Percentiles rank a stretch among this genome's conserved stretches.
Conservation (phyloP, 2,329 filamentous ascomycete species). For the Nemania bipapillata region DNA sequence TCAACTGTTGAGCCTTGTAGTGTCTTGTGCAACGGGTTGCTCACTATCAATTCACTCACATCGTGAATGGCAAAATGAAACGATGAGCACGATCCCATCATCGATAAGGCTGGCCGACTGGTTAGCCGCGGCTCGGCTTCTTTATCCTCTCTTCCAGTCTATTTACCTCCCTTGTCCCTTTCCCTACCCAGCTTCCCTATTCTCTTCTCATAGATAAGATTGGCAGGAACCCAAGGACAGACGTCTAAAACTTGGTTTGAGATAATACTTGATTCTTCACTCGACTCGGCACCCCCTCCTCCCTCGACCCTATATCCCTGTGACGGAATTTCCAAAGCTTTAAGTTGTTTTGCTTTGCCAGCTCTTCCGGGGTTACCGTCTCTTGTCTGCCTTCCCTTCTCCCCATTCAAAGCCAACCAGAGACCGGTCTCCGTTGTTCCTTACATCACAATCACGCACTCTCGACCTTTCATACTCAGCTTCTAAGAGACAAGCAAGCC, state of each 20-base stretch:
- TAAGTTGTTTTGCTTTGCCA: conserved; percentile 1
- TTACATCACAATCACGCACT: neutral
- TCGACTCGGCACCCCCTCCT: neutral
- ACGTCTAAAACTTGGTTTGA: neutral
- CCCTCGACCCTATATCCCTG: neutral
- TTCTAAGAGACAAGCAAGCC: neutral
- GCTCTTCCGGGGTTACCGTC: neutral
- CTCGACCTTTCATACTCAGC: neutral
- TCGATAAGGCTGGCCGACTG: neutral
- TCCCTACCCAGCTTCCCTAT: neutral
- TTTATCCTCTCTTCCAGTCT: neutral
- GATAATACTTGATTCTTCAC: conserved; percentile 2
- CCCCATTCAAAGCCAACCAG: neutral
- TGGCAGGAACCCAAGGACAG: conserved; percentile 4
- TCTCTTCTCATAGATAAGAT: neutral
- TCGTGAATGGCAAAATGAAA: conserved; percentile 15
- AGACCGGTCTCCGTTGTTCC: neutral
- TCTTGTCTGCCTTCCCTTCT: neutral
- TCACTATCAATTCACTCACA: conserved; percentile 9
- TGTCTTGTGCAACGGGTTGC: conserved; percentile 36
- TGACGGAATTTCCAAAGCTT: neutral
- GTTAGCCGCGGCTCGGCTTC: conserved; percentile 36
- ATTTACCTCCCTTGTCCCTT: neutral
- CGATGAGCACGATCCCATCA: neutral
- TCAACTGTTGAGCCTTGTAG: conserved; percentile 47